phyloP scores from a whole-genome alignment of 352 stramenopile species.

The Phytophthora ohioensis region DNA sequence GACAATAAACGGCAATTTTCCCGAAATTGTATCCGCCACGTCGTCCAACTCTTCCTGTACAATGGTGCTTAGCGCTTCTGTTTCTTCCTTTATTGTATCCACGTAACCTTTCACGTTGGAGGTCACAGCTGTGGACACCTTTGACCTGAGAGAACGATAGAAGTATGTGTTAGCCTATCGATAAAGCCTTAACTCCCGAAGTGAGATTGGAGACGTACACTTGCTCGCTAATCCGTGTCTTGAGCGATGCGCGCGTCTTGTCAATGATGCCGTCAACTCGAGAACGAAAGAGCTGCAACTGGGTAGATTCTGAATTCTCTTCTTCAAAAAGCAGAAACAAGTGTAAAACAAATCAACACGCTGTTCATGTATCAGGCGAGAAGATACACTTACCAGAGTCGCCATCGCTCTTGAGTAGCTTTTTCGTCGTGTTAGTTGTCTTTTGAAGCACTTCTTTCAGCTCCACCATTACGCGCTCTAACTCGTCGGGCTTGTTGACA shows the following conservation, averaged over 20 bases:
- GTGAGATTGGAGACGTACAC: conserved; percentile 47
- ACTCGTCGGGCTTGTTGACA: conserved; percentile 67
- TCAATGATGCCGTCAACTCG: conserved; percentile 64
- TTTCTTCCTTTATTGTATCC: conserved; percentile 66
- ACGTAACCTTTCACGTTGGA: conserved; percentile 67
- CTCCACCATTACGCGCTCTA: conserved; percentile 61
- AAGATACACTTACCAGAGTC: conserved; percentile 20
- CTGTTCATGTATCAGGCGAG: background rate
- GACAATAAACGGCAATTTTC: conserved; percentile 37
- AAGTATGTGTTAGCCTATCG: background rate
- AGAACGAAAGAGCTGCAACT: conserved; percentile 52
- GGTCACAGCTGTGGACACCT: conserved; percentile 63
- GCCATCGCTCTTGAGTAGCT: conserved; percentile 16
- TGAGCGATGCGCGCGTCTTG: conserved; percentile 52
- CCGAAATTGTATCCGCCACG: conserved; percentile 40
- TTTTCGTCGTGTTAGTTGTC: conserved; percentile 24
- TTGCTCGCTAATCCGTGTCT: conserved; percentile 59
- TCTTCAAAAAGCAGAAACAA: conserved; percentile 11
- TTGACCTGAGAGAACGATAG: conserved; percentile 39
- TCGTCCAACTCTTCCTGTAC: conserved; percentile 61
- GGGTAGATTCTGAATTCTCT: conserved; percentile 24
- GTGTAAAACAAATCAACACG: background rate
- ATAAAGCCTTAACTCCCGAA: background rate
- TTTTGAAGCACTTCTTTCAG: conserved; percentile 60
- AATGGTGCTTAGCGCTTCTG: conserved; percentile 48